A percentile compares a stretch with the other conserved stretches of the same genome.
These are phyloP conservation scores for Xylaria bambusicola DNA, from an alignment of 495 filamentous ascomycete genomes.

Conservation along the genomic window DNA sequence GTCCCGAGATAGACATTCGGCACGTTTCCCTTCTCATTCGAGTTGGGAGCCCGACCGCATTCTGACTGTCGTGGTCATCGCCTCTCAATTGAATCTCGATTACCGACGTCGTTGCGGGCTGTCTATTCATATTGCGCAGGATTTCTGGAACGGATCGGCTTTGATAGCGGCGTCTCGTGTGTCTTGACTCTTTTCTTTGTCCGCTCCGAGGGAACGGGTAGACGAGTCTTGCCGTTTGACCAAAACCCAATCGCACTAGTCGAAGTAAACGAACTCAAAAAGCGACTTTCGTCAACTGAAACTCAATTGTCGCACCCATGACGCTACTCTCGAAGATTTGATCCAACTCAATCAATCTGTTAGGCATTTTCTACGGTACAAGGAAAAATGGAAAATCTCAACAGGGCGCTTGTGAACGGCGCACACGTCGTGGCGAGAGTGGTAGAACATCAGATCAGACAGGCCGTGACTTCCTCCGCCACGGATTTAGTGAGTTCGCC, in stretches of 20 bases:
- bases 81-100: not conserved
- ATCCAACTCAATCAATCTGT: conserved; percentile 3
- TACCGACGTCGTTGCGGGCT: too few species aligned
- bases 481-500: not conserved
- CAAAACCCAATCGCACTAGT: not conserved
- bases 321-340: conserved; percentile 1
- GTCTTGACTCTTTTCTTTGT: too few species aligned
- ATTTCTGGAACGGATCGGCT: not conserved
- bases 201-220: not conserved
- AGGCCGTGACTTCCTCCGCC: conserved; percentile 15
- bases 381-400: conserved; percentile 31
- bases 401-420: conserved; percentile 33
- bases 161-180: too few species aligned
- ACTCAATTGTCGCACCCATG: too few species aligned
- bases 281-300: too few species aligned
- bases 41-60: not conserved
- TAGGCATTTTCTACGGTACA: not conserved
- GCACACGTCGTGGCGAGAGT: conserved; percentile 35
- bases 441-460: conserved; percentile 32
- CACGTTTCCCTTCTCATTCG: not conserved
- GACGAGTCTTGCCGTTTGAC: not conserved
- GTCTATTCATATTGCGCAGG: not conserved
- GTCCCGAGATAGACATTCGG: not conserved
- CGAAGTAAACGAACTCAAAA: too few species aligned
- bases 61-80: not conserved